A percentile compares a stretch with the other conserved stretches of the same genome.
These are phyloP conservation scores for Plasmopara muralis DNA, from an alignment of 352 stramenopile genomes.

Conservation along the genomic window DNA sequence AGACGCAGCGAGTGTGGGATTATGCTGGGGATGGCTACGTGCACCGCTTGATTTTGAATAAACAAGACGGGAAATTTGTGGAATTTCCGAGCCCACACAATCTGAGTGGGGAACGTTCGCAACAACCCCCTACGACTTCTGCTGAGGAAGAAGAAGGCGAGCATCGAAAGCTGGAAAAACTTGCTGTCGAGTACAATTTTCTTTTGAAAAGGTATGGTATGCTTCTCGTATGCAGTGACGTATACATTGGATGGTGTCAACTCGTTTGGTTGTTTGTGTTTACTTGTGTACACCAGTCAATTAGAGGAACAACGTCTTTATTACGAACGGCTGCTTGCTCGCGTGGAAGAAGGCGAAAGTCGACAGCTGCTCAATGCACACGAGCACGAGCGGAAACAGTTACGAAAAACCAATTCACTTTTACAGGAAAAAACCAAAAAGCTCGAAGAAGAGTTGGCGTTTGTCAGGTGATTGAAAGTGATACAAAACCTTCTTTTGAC, in stretches of 20 bases:
- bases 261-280: conserved; percentile 1
- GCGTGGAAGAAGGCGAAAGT: conserved; percentile 48
- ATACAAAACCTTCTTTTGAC: conserved; percentile 3
- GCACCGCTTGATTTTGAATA: conserved; percentile 84
- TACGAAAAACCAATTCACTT: conserved; percentile 64
- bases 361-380: conserved; percentile 46
- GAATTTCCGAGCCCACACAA: conserved; percentile 89
- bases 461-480: conserved; percentile 48
- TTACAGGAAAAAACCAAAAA: conserved; percentile 66
- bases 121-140: conserved; percentile 49
- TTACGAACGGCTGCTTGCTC: conserved; percentile 83
- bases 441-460: conserved; percentile 73
- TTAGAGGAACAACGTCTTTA: conserved; percentile 93
- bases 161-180: conserved; percentile 93
- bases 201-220: conserved; percentile 85
- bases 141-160: conserved; percentile 88
- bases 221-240: neutral
- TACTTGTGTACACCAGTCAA: conserved; percentile 49
- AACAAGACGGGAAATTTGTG: conserved; percentile 93
- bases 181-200: conserved; percentile 94
- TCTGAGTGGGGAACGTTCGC: conserved; percentile 60
- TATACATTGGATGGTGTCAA: too few species aligned
- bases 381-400: conserved; percentile 76
- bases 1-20: conserved; percentile 94
- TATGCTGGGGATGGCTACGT: conserved; percentile 90